Percentiles rank a stretch among this genome's conserved stretches.
These are phyloP conservation scores for Tolypocladium ophioglossoides DNA, from an alignment of 2,329 filamentous ascomycete species.

Conservation along the genomic window DNA sequence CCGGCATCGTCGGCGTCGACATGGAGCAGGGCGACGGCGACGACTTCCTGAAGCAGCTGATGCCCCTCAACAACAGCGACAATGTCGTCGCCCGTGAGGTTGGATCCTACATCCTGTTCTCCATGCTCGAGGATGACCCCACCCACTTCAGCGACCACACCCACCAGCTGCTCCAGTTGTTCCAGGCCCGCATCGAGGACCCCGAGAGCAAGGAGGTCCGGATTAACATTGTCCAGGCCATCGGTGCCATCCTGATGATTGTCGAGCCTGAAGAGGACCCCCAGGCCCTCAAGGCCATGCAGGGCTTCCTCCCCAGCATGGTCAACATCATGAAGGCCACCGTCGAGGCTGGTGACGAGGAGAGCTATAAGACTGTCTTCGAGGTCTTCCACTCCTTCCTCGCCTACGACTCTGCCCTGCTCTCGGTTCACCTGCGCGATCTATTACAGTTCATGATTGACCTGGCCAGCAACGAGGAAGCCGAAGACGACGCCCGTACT, in stretches of 20 bases:
- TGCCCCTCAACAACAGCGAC: conserved; percentile 66
- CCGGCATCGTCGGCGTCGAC: conserved; percentile 76
- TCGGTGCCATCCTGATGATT: conserved; percentile 79
- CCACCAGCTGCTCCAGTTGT: conserved; percentile 68
- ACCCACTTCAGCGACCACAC: conserved; percentile 76
- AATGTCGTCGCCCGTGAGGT: conserved; percentile 77
- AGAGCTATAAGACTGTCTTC: conserved; percentile 81
- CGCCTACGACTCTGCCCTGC: conserved; percentile 74
- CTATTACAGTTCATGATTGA: conserved; percentile 91
- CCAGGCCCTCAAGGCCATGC: conserved; percentile 62
- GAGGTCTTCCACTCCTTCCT: conserved; percentile 96
- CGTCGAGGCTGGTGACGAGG: conserved; percentile 72
- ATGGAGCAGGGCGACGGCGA: conserved; percentile 64
- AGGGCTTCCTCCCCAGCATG: conserved; percentile 75
- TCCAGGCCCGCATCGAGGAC: conserved; percentile 80
- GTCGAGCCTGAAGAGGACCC: conserved; percentile 80
- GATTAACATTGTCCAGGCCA: conserved; percentile 85
- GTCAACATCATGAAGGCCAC: conserved; percentile 80
- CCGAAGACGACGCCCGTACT: conserved; percentile 75
- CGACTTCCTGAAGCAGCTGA: conserved; percentile 69
- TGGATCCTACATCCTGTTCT: conserved; percentile 86
- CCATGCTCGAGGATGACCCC: conserved; percentile 79
- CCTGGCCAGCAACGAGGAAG: conserved; percentile 62
- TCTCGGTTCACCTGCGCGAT: conserved; percentile 80
- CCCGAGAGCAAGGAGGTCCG: conserved; percentile 85